Percentiles rank a stretch among this genome's conserved stretches.
These are phyloP conservation scores for Westerdykella sp. DNA, from an alignment of 2,329 filamentous ascomycete species.

Conservation along the genomic window DNA sequence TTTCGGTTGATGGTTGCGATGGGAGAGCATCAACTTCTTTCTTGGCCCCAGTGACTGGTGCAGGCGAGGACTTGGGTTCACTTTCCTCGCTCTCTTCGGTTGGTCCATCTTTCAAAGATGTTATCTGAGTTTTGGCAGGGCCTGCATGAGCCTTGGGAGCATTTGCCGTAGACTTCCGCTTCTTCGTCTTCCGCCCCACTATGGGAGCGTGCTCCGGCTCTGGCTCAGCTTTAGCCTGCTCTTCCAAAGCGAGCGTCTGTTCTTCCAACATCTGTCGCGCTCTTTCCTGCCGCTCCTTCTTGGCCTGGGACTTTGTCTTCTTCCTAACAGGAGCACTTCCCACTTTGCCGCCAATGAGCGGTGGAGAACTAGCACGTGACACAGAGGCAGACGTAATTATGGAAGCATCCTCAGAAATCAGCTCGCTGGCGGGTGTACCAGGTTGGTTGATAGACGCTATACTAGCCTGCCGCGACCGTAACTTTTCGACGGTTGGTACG, in stretches of 20 bases:
- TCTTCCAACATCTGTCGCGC: conserved; percentile 59
- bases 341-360: conserved; percentile 53
- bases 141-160: conserved; percentile 15
- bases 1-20: too few species aligned
- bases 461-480: conserved; percentile 48
- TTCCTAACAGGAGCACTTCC: conserved; percentile 62
- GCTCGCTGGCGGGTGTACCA: conserved; percentile 67
- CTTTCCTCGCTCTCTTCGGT: conserved; percentile 24
- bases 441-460: conserved; percentile 57
- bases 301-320: conserved; percentile 72
- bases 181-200: conserved; percentile 75
- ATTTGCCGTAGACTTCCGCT: conserved; percentile 55
- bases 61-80: conserved; percentile 4
- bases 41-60: background rate
- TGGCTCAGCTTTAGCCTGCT: conserved; percentile 41
- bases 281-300: conserved; percentile 62
- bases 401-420: conserved; percentile 70
- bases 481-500: conserved; percentile 34
- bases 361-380: conserved; percentile 66
- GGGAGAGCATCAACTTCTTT: background rate
- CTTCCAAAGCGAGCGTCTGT: conserved; percentile 35
- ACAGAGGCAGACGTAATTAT: conserved; percentile 61
- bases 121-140: conserved; percentile 21
- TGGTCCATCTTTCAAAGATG: conserved; percentile 19
- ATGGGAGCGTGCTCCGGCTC: conserved; percentile 62